Evolutionary conservation across 2,329 filamentous ascomycete species (phyloP).

Genomic region (Hypoxylon sp.): DNA sequence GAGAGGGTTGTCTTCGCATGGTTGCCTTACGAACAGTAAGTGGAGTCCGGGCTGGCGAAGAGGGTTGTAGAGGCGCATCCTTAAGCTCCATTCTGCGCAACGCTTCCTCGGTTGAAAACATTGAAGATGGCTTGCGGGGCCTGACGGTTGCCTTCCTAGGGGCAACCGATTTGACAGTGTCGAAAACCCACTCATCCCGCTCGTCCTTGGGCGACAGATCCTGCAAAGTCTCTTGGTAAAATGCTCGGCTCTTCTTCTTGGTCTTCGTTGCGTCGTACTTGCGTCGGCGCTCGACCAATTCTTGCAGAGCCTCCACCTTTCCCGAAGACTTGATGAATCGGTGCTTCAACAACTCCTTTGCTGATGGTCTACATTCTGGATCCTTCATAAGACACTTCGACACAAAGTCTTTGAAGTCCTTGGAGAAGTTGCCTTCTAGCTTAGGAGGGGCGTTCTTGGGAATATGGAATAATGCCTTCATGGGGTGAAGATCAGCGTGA

Average conservation of each 20-base stretch:
- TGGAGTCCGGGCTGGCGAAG: constrained; percentile 61
- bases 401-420: constrained; percentile 94
- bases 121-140: constrained; percentile 68
- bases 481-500: constrained; percentile 85
- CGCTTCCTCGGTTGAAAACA: constrained; percentile 70
- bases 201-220: constrained; percentile 75
- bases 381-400: constrained; percentile 93
- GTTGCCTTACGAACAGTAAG: constrained; percentile 72
- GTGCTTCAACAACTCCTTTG: constrained; percentile 88
- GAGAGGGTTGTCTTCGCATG: constrained; percentile 61
- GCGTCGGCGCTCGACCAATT: constrained; percentile 85
- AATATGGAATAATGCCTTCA: constrained; percentile 94
- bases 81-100: constrained; percentile 71
- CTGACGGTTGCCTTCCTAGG: constrained; percentile 67
- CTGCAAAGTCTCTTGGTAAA: constrained; percentile 92
- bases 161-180: constrained; percentile 84
- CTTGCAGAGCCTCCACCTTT: constrained; percentile 87
- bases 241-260: constrained; percentile 78
- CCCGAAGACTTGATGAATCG: constrained; percentile 89
- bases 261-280: constrained; percentile 82
- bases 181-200: constrained; percentile 93
- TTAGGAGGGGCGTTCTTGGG: constrained; percentile 88
- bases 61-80: constrained; percentile 69
- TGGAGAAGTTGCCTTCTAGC: constrained; percentile 87
- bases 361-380: constrained; percentile 83